Percentiles rank a stretch among this genome's conserved stretches.
Conservation (phyloP, 1,139 yeast species). For the Taiozyma onychis region DNA sequence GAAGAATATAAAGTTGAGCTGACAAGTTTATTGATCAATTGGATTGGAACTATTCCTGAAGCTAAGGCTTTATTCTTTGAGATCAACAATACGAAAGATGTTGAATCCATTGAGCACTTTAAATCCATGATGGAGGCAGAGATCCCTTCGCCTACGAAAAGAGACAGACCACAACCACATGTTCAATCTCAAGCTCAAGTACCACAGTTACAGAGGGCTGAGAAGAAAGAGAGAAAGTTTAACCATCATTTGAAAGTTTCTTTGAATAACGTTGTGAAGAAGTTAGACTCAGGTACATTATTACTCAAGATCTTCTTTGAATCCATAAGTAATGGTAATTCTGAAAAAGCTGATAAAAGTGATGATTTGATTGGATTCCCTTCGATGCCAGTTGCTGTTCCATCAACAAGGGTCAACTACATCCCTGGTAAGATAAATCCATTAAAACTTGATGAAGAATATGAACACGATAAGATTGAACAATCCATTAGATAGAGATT, state of each 20-base stretch:
- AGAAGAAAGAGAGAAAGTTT: constrained; percentile 16
- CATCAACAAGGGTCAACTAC: constrained; percentile 1
- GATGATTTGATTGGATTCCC: neutral
- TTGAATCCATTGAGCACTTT: neutral
- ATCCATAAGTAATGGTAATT: constrained; percentile 11
- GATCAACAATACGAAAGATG: constrained; percentile 19
- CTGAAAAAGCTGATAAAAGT: neutral
- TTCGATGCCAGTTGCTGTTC: neutral
- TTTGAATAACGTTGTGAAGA: constrained; percentile 20
- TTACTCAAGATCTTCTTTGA: constrained; percentile 23
- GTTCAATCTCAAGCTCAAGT: constrained; percentile 1
- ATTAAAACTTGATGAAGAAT: constrained; percentile 8
- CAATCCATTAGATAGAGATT: constrained; percentile 2
- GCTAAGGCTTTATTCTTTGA: constrained; percentile 34
- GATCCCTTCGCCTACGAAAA: neutral
- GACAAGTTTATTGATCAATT: constrained; percentile 51
- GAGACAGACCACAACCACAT: neutral
- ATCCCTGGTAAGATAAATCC: constrained; percentile 14
- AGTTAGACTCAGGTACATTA: constrained; percentile 19
- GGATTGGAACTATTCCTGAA: constrained; percentile 51
- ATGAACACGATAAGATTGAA: constrained; percentile 15
- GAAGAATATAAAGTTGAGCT: constrained; percentile 51
- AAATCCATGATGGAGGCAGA: neutral
- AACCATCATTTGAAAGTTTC: constrained; percentile 17
- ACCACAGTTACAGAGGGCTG: constrained; percentile 1